Base-by-base conservation (phyloP, 352 stramenopile species). In the Globisporangium canariense region DNA sequence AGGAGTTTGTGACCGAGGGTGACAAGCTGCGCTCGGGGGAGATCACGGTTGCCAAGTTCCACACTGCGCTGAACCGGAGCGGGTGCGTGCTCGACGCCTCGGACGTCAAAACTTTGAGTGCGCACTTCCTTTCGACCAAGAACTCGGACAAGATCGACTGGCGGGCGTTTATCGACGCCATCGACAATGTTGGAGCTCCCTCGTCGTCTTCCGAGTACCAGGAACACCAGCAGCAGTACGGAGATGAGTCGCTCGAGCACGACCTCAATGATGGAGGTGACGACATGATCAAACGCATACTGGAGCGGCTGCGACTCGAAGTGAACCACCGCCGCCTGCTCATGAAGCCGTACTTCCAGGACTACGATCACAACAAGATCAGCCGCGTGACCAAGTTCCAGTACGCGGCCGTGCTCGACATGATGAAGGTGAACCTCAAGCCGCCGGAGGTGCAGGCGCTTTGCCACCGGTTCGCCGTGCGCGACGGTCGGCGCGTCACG, bases 311-410 rank as follows among this genome's bases (percentile, higher is more conserved):
- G 28, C 77, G 78, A 2, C 71, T 65, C 25, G 79, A 89, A 52
- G 79, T 93, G 20, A 83, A 79, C 63, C 75, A 86, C 43, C 79
- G 81, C 1, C 79, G 84, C 2, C 51, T 93, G 20, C 79, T 93
- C 71, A 89, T 95, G 79, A 95, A 95, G 74, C 83, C 86, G 28
- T 93, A 93, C 68, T 93, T 92, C 68, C 81, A 93, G 65, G 84
- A 95, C 70, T 93, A 93, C 67, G 84, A 93, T 71, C 81, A 87
- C 69, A 95, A 86, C 69, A 80, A 75, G 40, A 71, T 86, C 58
- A 81, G 72, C 2, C 80, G 75, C 38, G 84, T 95, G 62, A 93
- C 78, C 47, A 90, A 89, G 69, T 91, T 83, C 65, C 86, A 95
- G 69, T 93, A 91, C 40, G 85, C 83, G 8, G 83, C 84, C 0